phyloP scores from a whole-genome alignment of 805 yeast genomes.

The Ogataea pignaliae region DNA sequence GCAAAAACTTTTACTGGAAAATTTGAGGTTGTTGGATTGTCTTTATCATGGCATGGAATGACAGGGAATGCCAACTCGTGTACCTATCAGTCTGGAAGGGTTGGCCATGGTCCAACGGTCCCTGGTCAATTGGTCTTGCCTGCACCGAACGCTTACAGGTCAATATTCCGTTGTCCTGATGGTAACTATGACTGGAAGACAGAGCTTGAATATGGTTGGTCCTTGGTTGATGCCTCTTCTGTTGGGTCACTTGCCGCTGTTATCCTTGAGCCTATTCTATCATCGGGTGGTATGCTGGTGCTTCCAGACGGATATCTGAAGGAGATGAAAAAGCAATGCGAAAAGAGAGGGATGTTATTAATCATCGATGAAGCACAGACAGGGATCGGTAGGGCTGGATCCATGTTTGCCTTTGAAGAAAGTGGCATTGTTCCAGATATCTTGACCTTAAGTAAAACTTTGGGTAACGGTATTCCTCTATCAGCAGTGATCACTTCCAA shows the following conservation, averaged over 20 bases:
- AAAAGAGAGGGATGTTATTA: conserved; percentile 41
- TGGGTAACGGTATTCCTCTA: conserved; percentile 31
- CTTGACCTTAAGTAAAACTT: conserved; percentile 28
- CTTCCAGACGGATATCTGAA: conserved; percentile 30
- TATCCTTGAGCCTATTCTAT: conserved; percentile 47
- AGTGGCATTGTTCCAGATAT: conserved; percentile 31
- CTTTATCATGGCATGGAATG: no score
- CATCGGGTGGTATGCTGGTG: conserved; percentile 50
- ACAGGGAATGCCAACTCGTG: no score
- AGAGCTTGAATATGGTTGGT: no score
- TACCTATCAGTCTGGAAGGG: no score
- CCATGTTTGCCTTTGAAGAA: conserved; percentile 36
- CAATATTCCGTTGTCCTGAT: no score
- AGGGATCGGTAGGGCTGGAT: conserved; percentile 51
- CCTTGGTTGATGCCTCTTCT: conserved; percentile 4
- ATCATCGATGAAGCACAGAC: conserved; percentile 55
- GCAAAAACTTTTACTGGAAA: no score
- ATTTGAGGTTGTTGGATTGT: no score
- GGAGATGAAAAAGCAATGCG: conserved; percentile 24
- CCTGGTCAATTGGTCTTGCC: no score
- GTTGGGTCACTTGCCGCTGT: conserved; percentile 45
- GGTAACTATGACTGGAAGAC: no score
- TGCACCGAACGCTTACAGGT: no score
- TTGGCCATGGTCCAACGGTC: no score
- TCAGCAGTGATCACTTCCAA: conserved; percentile 28